These are phyloP conservation scores for Pleurotus salmoneostramineus DNA, from an alignment of 768 basidiomycete genomes.

Conservation along the genomic window DNA sequence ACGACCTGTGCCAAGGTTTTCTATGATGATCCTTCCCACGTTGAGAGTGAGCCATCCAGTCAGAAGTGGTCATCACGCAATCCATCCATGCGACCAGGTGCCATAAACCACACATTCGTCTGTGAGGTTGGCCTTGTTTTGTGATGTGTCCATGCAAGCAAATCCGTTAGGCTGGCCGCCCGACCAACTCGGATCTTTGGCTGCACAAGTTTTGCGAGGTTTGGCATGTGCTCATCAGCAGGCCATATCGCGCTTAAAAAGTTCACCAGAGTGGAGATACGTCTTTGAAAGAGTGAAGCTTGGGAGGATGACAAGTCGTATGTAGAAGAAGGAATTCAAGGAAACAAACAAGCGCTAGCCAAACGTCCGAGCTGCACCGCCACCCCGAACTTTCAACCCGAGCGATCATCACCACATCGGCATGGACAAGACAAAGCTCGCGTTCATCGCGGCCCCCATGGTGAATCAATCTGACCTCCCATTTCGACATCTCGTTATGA, in stretches of 20 bases:
- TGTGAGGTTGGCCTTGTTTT: neutral
- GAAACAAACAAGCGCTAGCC: too few relatives aligned
- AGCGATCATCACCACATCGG: neutral
- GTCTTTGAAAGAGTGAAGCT: too few relatives aligned
- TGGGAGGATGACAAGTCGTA: too few relatives aligned
- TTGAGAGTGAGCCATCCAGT: neutral
- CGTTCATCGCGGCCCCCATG: conserved; percentile 67
- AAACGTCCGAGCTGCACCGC: neutral
- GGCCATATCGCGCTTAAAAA: too few relatives aligned
- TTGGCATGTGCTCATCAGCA: too few relatives aligned
- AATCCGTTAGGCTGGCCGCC: neutral
- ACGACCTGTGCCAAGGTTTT: neutral
- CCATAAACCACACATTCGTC: neutral
- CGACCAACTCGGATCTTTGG: neutral
- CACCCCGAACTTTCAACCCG: neutral
- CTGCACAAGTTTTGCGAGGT: neutral
- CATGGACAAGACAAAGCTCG: conserved; percentile 19
- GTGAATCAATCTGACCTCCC: conserved; percentile 71
- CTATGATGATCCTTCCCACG: neutral
- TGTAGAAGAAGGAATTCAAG: too few relatives aligned
- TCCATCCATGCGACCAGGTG: neutral
- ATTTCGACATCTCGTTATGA: conserved; percentile 9
- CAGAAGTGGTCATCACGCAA: neutral
- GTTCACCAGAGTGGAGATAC: too few relatives aligned
- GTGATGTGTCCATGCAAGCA: neutral